phyloP scores from a whole-genome alignment of 108 stramenopile genomes.

The Pseudonitzschia pungens region DNA sequence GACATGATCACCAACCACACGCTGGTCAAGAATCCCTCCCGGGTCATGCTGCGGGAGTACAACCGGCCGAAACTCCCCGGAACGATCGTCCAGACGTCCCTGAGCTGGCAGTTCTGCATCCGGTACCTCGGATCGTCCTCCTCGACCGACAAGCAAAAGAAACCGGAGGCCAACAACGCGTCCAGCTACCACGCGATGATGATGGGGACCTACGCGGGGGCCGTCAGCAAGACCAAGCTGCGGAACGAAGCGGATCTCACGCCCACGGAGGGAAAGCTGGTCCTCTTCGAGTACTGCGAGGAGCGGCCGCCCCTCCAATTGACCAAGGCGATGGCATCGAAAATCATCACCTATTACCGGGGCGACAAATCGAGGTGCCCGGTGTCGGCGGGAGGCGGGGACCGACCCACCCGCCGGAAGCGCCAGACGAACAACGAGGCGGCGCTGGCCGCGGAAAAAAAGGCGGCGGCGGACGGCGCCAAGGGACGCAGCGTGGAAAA shows the following conservation, averaged over 20 bases:
- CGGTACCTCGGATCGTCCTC: conserved; percentile 33
- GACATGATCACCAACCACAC: conserved; percentile 80
- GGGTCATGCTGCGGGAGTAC: conserved; percentile 68
- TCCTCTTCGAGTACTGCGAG: conserved; percentile 82
- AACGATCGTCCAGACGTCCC: conserved; percentile 51
- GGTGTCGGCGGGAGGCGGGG: conserved; percentile 85
- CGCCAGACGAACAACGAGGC: conserved; percentile 55
- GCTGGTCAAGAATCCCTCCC: conserved; percentile 60
- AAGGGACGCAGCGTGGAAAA: conserved; percentile 21
- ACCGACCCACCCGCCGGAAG: conserved; percentile 71
- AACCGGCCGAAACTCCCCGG: conserved; percentile 80
- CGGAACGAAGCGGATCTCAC: conserved; percentile 77
- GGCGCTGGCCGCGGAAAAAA: conserved; percentile 23
- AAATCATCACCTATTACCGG: conserved; percentile 88
- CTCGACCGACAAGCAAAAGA: conserved; percentile 20
- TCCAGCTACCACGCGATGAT: conserved; percentile 73
- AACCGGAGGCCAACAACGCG: conserved; percentile 32
- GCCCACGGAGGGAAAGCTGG: conserved; percentile 71
- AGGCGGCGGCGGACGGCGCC: conserved; percentile 1
- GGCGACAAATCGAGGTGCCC: conserved; percentile 85
- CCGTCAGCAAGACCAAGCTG: conserved; percentile 72
- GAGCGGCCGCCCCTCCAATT: conserved; percentile 82
- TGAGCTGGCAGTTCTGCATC: conserved; percentile 85
- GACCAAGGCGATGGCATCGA: conserved; percentile 81
- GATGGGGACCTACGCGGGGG: conserved; percentile 60